Conservation (phyloP, 2,329 filamentous ascomycete species). For the Decorospora gaudefroyi region DNA sequence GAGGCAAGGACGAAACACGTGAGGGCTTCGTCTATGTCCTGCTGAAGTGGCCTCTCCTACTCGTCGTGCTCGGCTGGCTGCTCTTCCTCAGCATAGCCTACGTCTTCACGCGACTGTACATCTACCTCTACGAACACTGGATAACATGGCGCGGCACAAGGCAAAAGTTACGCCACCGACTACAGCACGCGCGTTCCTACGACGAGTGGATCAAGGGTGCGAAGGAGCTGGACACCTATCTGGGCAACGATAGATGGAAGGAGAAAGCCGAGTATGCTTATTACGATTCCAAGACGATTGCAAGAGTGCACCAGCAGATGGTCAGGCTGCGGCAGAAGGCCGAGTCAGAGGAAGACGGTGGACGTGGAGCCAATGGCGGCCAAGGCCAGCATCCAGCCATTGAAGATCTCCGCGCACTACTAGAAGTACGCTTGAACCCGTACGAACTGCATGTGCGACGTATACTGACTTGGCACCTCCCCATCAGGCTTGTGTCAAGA, state of each 20-base stretch:
- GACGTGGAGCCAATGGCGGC: conserved; percentile 27
- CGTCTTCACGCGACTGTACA: conserved; percentile 81
- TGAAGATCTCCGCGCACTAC: conserved; percentile 74
- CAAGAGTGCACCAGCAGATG: conserved; percentile 76
- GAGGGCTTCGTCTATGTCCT: conserved; percentile 90
- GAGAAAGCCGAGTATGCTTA: conserved; percentile 72
- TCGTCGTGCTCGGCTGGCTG: conserved; percentile 81
- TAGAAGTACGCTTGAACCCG: conserved; percentile 58
- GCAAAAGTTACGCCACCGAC: conserved; percentile 68
- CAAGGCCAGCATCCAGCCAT: conserved; percentile 56
- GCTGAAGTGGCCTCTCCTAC: conserved; percentile 87
- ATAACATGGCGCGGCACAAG: conserved; percentile 85
- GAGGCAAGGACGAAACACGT: conserved; percentile 82
- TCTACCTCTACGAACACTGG: conserved; percentile 88
- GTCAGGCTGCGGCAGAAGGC: conserved; percentile 61
- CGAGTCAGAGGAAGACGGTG: conserved; percentile 60
- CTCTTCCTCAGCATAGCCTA: conserved; percentile 73
- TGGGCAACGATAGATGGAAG: conserved; percentile 82
- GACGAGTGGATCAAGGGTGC: conserved; percentile 82
- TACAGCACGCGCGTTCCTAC: conserved; percentile 76
- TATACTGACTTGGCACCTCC: not conserved
- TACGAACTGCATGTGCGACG: too few relatives aligned
- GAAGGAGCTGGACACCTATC: conserved; percentile 74
- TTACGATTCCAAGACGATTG: conserved; percentile 86
- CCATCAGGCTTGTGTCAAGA: conserved; percentile 78